Conservation (phyloP, 306 rosid genomes). For the Sesbania bispinosa region DNA sequence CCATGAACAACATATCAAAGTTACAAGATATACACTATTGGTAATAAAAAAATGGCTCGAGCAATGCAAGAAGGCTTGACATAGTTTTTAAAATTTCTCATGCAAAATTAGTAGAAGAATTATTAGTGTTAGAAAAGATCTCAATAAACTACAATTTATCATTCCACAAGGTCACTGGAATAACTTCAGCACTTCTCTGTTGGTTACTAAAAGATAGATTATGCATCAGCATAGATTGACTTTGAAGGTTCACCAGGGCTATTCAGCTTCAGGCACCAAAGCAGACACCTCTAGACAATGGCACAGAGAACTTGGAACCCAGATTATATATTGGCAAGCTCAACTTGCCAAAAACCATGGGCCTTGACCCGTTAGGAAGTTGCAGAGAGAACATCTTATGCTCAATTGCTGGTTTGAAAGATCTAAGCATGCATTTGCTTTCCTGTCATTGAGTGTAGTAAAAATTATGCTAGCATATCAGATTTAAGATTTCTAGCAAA, state of each 20-base stretch:
- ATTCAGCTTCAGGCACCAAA: constrained; percentile 57
- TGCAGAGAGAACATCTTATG: constrained; percentile 55
- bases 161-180: neutral
- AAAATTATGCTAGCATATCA: constrained; percentile 54
- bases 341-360: constrained; percentile 51
- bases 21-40: neutral
- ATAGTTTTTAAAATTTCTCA: neutral
- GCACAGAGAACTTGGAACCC: constrained; percentile 36
- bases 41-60: neutral
- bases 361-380: constrained; percentile 50
- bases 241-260: constrained; percentile 56
- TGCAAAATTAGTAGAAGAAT: constrained; percentile 11
- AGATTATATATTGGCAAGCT: constrained; percentile 38
- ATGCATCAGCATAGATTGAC: constrained; percentile 29
- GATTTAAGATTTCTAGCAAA: constrained; percentile 26
- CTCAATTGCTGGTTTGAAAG: constrained; percentile 61
- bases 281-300: constrained; percentile 46
- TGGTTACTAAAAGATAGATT: constrained; percentile 19
- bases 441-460: constrained; percentile 68
- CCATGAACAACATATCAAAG: neutral
- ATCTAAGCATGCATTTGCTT: constrained; percentile 71
- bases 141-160: neutral
- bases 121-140: neutral
- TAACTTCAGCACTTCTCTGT: too few species aligned
- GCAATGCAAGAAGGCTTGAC: neutral